phyloP scores from a whole-genome alignment of 2,329 filamentous ascomycete genomes.

The Rhexocercosporidium sp. region DNA sequence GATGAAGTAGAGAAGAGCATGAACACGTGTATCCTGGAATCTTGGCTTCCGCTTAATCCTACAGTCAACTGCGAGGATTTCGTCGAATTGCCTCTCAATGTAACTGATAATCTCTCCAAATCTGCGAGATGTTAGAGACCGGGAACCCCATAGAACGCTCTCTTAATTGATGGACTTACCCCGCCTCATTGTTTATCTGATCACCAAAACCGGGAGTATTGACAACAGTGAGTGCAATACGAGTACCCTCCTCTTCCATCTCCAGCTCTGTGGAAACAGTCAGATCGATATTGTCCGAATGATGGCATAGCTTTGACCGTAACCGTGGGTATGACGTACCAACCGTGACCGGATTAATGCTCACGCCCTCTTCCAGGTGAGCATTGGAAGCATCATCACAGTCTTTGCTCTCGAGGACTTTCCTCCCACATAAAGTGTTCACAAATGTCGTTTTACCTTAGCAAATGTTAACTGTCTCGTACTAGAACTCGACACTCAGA shows the following conservation, averaged over 20 bases:
- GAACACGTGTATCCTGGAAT: slow-evolving; percentile 98
- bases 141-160: not conserved
- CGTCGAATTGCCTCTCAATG: slow-evolving; percentile 98
- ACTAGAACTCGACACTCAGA: not conserved
- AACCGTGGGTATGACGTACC: not conserved
- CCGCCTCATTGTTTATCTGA: slow-evolving; percentile 98
- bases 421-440: slow-evolving; percentile 11
- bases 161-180: slow-evolving; percentile 56
- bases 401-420: slow-evolving; percentile 6
- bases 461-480: not conserved
- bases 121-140: slow-evolving; percentile 53
- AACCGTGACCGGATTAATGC: slow-evolving; percentile 11
- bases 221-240: slow-evolving; percentile 96
- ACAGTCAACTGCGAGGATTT: slow-evolving; percentile 98
- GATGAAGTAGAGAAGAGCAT: slow-evolving; percentile 98
- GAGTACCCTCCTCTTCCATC: slow-evolving; percentile 91
- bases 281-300: not conserved
- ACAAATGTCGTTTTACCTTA: slow-evolving; percentile 11
- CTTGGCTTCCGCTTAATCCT: slow-evolving; percentile 99
- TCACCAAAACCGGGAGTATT: slow-evolving; percentile 98
- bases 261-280: not conserved
- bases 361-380: slow-evolving; percentile 8
- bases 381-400: slow-evolving; percentile 5
- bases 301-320: not conserved
- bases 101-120: slow-evolving; percentile 98